Base-by-base conservation (phyloP, 2,329 filamentous ascomycete genomes). In the Ascocoryne sarcoides region DNA sequence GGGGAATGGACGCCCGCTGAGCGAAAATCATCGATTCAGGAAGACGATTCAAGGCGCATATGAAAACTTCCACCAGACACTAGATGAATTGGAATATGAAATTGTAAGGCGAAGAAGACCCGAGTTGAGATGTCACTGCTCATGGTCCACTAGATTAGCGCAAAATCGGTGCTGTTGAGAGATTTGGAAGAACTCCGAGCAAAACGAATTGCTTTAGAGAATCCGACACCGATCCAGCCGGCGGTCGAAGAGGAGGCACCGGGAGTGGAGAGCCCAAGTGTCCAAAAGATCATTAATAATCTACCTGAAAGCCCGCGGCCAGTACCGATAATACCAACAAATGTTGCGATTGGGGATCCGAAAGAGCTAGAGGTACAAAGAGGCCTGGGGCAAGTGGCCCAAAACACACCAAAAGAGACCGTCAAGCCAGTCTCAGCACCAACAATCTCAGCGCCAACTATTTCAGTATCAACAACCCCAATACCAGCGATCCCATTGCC, bases 21-120 rank as follows among this genome's bases (percentile, higher is more conserved):
- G 41, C 31, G 42, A 46, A 4, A 53, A 51, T 15, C 36, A 45
- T 10, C 45, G 51, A 36, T 44, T 57, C 4, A 49, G 46, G 29
- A 31, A 39, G 14, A 49, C 46, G 2, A 54, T 61, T 33, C 57
- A 57, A 3, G 48, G 40, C 15, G 44, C 50, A 9, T 50, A 49
- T n/a, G 55, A 57, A 14, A 54, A 49, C 26, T 61, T 61, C 40
- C 73, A 79, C 43, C 60, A 60, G 40, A 69, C 71, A 5, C 59
- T 80, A 2, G 71, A 78, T 46, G 69, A 74, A 5, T 52, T 79
- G 4, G 75, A 79, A 52, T 60, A 58, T 43, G 72, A 78, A 18
- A 75, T 79, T 53, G 75, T 77, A 61, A 57, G 68, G 46, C 44
- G 37, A 34, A 7, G 7, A 26, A 26, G 23, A 7, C n/a, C n/a